Evolutionary conservation across 2,329 filamentous ascomycete species (phyloP).

Genomic region (Hypomyces perniciosus): DNA sequence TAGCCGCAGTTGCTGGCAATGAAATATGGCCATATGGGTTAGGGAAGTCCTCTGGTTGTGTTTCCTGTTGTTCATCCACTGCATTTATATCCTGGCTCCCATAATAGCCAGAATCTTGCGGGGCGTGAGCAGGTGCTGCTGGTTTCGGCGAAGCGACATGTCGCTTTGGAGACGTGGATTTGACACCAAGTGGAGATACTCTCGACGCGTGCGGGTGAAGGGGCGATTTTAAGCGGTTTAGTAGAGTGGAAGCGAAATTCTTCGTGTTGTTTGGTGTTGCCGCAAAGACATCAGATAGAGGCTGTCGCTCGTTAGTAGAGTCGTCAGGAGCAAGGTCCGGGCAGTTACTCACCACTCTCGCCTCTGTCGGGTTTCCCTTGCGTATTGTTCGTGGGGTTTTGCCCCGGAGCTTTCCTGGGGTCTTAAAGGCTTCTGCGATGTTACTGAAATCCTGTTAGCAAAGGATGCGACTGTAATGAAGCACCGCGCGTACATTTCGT

Average conservation of each 20-base stretch:
- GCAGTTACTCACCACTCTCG: slow-evolving; percentile 53
- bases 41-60: slow-evolving; percentile 16
- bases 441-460: slow-evolving; percentile 51
- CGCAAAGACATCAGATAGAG: slow-evolving; percentile 54
- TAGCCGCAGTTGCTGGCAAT: slow-evolving; percentile 13
- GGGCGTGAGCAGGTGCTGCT: slow-evolving; percentile 17
- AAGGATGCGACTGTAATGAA: background rate
- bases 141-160: slow-evolving; percentile 27
- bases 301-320: slow-evolving; percentile 37
- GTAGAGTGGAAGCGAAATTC: slow-evolving; percentile 44
- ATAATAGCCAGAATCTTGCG: slow-evolving; percentile 64
- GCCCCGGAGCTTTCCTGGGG: slow-evolving; percentile 73
- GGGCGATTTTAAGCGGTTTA: slow-evolving; percentile 46
- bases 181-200: slow-evolving; percentile 30
- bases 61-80: slow-evolving; percentile 20
- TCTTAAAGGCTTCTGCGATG: slow-evolving; percentile 93
- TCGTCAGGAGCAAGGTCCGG: background rate
- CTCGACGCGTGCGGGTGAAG: slow-evolving; percentile 50
- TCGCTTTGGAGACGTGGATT: slow-evolving; percentile 28
- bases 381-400: slow-evolving; percentile 71
- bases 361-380: slow-evolving; percentile 52
- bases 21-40: slow-evolving; percentile 17
- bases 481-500: slow-evolving; percentile 61
- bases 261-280: slow-evolving; percentile 48
- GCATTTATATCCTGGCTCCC: slow-evolving; percentile 50